Evolutionary conservation across 2,329 filamentous ascomycete genomes (phyloP).

Genomic region (Cephalotrichum gorgonifer): DNA sequence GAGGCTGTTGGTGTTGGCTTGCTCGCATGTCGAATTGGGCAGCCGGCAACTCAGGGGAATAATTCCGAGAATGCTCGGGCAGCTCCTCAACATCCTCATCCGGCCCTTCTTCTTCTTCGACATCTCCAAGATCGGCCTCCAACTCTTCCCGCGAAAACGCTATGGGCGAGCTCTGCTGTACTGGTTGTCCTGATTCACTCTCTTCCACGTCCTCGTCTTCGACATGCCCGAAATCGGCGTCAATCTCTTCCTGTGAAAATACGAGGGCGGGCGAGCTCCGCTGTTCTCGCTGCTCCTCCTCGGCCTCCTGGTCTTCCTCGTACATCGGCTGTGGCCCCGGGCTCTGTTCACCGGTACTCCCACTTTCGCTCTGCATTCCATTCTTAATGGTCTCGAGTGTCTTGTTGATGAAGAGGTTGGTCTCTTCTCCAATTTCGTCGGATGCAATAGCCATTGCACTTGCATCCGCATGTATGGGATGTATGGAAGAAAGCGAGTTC

Average conservation of each 20-base stretch:
- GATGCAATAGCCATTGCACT: slow-evolving; percentile 17
- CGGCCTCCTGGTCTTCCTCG: neutral
- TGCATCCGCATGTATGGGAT: slow-evolving; percentile 22
- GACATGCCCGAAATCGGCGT: neutral
- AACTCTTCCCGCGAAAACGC: neutral
- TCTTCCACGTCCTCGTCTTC: neutral
- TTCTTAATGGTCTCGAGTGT: slow-evolving; percentile 38
- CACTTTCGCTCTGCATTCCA: slow-evolving; percentile 14
- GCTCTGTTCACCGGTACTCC: neutral
- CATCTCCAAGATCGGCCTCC: neutral
- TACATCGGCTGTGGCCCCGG: neutral
- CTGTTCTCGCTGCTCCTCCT: slow-evolving; percentile 5
- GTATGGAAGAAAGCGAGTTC: slow-evolving; percentile 41
- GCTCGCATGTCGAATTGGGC: neutral
- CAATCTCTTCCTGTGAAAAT: neutral
- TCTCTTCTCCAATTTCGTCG: slow-evolving; percentile 43
- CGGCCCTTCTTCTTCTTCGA: neutral
- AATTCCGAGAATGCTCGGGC: neutral
- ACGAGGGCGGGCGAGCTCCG: slow-evolving; percentile 1
- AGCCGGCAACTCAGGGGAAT: neutral
- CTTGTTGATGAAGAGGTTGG: slow-evolving; percentile 45
- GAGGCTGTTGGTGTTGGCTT: neutral
- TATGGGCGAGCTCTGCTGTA: slow-evolving; percentile 5
- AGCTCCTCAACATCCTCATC: slow-evolving; percentile 2
- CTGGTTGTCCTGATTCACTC: neutral